A percentile compares a stretch with the other conserved stretches of the same genome.
These are phyloP conservation scores for Aspergillus melleus DNA, from an alignment of 2,329 filamentous ascomycete species.

Conservation along the genomic window DNA sequence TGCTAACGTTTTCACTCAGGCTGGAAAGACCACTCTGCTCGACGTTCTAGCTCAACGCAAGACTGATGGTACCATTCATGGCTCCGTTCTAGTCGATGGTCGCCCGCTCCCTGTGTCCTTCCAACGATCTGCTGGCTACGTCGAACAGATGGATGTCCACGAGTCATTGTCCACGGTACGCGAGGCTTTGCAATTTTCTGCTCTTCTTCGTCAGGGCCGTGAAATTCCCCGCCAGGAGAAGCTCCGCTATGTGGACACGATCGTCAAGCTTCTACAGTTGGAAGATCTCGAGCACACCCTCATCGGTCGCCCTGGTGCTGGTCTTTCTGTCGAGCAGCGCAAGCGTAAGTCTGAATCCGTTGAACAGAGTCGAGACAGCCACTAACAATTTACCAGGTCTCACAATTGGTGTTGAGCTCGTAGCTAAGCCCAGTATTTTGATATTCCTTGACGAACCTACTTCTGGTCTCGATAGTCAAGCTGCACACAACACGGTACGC, in stretches of 20 bases:
- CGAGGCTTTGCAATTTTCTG: not conserved
- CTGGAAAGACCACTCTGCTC: not conserved
- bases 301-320: not conserved
- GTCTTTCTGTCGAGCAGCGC: not conserved
- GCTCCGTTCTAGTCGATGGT: not conserved
- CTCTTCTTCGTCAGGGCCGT: not conserved
- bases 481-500: not conserved
- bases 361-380: too few species aligned
- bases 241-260: not conserved
- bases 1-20: not conserved
- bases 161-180: not conserved
- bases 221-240: not conserved
- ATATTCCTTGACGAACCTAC: not conserved
- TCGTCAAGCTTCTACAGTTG: not conserved
- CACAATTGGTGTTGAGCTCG: not conserved
- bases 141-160: conserved; percentile 2
- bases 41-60: conserved; percentile 1
- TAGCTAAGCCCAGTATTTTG: not conserved
- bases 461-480: not conserved
- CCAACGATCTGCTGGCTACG: not conserved
- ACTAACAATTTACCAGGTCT: not conserved
- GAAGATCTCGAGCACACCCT: not conserved
- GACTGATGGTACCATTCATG: not conserved
- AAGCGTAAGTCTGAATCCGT: not conserved
- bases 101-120: not conserved